Conservation (phyloP, 352 stramenopile genomes). For the Phytophthora citrophthora region DNA sequence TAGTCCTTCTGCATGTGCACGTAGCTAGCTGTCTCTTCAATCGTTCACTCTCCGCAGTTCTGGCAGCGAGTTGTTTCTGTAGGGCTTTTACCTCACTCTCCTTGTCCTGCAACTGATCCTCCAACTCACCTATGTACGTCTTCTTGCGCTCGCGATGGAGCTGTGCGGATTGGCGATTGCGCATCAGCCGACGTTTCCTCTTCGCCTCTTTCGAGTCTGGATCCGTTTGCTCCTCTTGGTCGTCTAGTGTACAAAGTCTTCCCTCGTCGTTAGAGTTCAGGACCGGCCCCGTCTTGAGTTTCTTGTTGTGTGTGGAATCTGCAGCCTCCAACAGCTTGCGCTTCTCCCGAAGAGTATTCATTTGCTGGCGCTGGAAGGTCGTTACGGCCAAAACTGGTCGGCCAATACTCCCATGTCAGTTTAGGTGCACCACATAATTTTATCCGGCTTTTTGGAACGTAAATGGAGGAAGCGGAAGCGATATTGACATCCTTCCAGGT, state of each 20-base stretch:
- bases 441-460: too few relatives aligned
- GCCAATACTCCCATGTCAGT: too few relatives aligned
- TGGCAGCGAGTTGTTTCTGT: conserved; percentile 75
- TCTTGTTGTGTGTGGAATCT: conserved; percentile 48
- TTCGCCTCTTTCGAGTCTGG: conserved; percentile 89
- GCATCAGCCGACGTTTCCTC: conserved; percentile 88
- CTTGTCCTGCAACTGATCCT: conserved; percentile 85
- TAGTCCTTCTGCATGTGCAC: too few relatives aligned
- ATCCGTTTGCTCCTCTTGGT: too few relatives aligned
- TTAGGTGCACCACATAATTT: too few relatives aligned
- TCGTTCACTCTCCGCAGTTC: conserved; percentile 66
- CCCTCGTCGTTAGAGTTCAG: too few relatives aligned
- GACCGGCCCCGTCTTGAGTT: conserved; percentile 79
- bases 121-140: conserved; percentile 84
- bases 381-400: too few relatives aligned
- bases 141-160: conserved; percentile 90
- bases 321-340: conserved; percentile 73
- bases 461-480: neutral
- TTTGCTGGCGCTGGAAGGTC: too few relatives aligned
- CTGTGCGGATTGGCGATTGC: conserved; percentile 90
- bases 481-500: neutral
- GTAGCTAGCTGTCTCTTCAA: conserved; percentile 58
- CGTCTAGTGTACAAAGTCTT: too few relatives aligned
- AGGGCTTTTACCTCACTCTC: conserved; percentile 76
- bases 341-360: conserved; percentile 74